Evolutionary conservation across 257 asterid species (phyloP).

Genomic region (Plantago elongata): DNA sequence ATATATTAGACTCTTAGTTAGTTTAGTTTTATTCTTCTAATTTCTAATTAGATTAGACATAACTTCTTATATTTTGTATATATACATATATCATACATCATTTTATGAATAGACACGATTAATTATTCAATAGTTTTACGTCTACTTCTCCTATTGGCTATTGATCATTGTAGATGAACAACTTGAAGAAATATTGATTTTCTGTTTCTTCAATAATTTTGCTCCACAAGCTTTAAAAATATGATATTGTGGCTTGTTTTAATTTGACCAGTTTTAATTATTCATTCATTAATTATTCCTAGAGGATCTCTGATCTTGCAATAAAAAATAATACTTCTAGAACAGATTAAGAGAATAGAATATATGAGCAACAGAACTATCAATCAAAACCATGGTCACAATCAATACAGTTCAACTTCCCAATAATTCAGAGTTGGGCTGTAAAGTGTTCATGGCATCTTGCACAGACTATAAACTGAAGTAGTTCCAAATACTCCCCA

Average conservation of each 20-base stretch:
- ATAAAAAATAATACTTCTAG: too few relatives aligned
- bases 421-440: conserved; percentile 33
- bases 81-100: too few relatives aligned
- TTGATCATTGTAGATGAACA: conserved; percentile 44
- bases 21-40: too few relatives aligned
- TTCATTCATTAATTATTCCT: not conserved
- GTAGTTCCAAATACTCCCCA: conserved; percentile 15
- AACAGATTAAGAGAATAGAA: conserved; percentile 16
- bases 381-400: conserved; percentile 31
- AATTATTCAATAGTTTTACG: too few relatives aligned
- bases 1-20: too few relatives aligned
- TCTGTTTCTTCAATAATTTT: conserved; percentile 13
- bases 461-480: conserved; percentile 12
- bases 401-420: conserved; percentile 33
- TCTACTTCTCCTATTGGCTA: conserved; percentile 2
- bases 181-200: conserved; percentile 29
- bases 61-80: too few relatives aligned
- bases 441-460: conserved; percentile 18
- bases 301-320: conserved; percentile 12
- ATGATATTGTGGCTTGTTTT: conserved; percentile 19
- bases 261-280: not conserved
- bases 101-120: too few relatives aligned
- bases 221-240: conserved; percentile 1
- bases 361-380: not conserved
- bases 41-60: too few relatives aligned